Evolutionary conservation across 2,329 filamentous ascomycete genomes (phyloP).

Genomic region (Aspergillus piperis): DNA sequence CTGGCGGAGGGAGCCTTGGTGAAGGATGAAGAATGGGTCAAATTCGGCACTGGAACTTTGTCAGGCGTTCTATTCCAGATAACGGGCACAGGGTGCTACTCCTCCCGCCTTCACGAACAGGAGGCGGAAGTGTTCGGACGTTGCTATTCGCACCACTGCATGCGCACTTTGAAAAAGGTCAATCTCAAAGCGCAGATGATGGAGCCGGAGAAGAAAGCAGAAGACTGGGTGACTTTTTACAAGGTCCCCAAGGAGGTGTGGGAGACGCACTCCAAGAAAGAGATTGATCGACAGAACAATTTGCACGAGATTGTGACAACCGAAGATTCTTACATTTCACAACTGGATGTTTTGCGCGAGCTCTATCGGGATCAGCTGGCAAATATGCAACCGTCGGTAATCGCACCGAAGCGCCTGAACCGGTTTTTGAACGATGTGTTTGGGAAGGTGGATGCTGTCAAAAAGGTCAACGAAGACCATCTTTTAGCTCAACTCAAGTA

Average conservation of each 20-base stretch:
- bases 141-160: slow-evolving; percentile 93
- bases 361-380: slow-evolving; percentile 83
- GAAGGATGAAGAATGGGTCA: slow-evolving; percentile 96
- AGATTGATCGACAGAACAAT: slow-evolving; percentile 89
- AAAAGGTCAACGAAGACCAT: slow-evolving; percentile 89
- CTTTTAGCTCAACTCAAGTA: slow-evolving; percentile 93
- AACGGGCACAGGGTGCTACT: slow-evolving; percentile 88
- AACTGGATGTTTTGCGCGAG: slow-evolving; percentile 79
- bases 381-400: slow-evolving; percentile 73
- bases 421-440: slow-evolving; percentile 86
- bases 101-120: slow-evolving; percentile 74
- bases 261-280: slow-evolving; percentile 74
- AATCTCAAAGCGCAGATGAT: slow-evolving; percentile 75
- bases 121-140: slow-evolving; percentile 63
- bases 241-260: slow-evolving; percentile 75
- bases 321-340: slow-evolving; percentile 87
- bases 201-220: slow-evolving; percentile 67
- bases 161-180: slow-evolving; percentile 90
- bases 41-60: slow-evolving; percentile 76
- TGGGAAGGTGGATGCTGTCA: slow-evolving; percentile 83
- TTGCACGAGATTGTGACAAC: slow-evolving; percentile 93
- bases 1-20: slow-evolving; percentile 74
- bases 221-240: slow-evolving; percentile 91
- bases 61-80: slow-evolving; percentile 93
- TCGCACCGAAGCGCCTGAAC: slow-evolving; percentile 73